A percentile compares a stretch with the other conserved stretches of the same genome.
Evolutionary conservation across 1,284 basidiomycete species (phyloP).

Genomic region (Trichosporon inkin): DNA sequence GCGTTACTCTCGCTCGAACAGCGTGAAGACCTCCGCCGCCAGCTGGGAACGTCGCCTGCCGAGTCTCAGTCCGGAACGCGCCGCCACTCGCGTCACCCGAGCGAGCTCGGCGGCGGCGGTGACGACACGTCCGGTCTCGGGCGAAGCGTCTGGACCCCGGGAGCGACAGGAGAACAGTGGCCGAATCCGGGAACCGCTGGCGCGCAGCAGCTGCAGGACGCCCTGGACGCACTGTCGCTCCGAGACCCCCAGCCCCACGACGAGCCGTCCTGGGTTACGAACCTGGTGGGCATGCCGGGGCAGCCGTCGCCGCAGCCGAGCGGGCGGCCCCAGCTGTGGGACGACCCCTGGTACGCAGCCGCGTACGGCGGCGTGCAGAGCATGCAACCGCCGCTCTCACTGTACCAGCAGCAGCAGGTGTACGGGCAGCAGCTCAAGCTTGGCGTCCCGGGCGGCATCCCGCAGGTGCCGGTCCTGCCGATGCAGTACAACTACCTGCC

Average conservation of each 20-base stretch:
- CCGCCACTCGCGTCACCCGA: slow-evolving; percentile 20
- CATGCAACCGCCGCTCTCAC: slow-evolving; percentile 18
- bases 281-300: slow-evolving; percentile 41
- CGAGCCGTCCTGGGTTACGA: slow-evolving; percentile 47
- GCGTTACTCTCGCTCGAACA: slow-evolving; percentile 42
- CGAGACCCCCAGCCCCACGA: slow-evolving; percentile 26
- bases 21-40: slow-evolving; percentile 32
- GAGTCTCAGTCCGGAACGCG: slow-evolving; percentile 11
- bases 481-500: slow-evolving; percentile 15
- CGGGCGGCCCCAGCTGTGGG: slow-evolving; percentile 18
- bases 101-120: slow-evolving; percentile 16
- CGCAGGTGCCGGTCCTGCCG: slow-evolving; percentile 11
- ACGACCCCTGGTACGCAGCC: slow-evolving; percentile 16
- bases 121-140: slow-evolving; percentile 42
- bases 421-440: slow-evolving; percentile 22
- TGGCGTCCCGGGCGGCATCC: slow-evolving; percentile 14
- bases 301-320: slow-evolving; percentile 30
- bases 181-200: slow-evolving; percentile 31
- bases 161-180: slow-evolving; percentile 9
- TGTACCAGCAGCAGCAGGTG: slow-evolving; percentile 27
- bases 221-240: slow-evolving; percentile 37
- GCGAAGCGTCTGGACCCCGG: slow-evolving; percentile 40
- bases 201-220: slow-evolving; percentile 41
- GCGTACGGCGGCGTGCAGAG: slow-evolving; percentile 8
- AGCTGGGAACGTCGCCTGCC: slow-evolving; percentile 20